Conservation (phyloP, 192 early-diverging fungal species). For the Linnemannia schmuckeri region DNA sequence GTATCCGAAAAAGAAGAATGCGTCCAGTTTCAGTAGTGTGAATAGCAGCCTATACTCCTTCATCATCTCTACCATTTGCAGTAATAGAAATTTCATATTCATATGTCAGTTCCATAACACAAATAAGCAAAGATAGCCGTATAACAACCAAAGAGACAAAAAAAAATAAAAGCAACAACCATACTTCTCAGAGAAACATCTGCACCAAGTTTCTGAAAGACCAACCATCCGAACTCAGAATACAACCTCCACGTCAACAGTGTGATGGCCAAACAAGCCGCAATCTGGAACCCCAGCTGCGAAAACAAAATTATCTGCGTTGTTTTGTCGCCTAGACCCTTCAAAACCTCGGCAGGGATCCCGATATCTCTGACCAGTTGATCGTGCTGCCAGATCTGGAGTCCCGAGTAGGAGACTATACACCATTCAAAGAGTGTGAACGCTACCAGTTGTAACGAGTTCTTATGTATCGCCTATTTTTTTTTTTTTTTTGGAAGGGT, state of each 20-base stretch:
- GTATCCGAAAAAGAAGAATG: slow-evolving; percentile 57
- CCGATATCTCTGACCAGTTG: slow-evolving; percentile 40
- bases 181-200: slow-evolving; percentile 49
- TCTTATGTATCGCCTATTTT: slow-evolving; percentile 47
- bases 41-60: slow-evolving; percentile 51
- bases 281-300: slow-evolving; percentile 34
- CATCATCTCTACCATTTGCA: slow-evolving; percentile 38
- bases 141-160: not conserved
- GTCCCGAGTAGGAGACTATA: slow-evolving; percentile 40
- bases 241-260: slow-evolving; percentile 40
- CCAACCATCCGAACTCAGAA: slow-evolving; percentile 52
- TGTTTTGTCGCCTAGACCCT: slow-evolving; percentile 1
- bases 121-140: too few species aligned
- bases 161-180: not conserved
- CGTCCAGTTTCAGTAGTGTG: slow-evolving; percentile 53
- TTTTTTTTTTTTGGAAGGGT: not conserved
- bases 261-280: slow-evolving; percentile 27
- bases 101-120: not conserved
- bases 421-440: slow-evolving; percentile 55
- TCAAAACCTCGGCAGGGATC: slow-evolving; percentile 12
- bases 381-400: slow-evolving; percentile 53
- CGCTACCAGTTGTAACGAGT: slow-evolving; percentile 43
- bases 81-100: not conserved
- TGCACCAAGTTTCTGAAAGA: slow-evolving; percentile 51
- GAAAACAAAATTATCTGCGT: slow-evolving; percentile 32